These are phyloP conservation scores for Sanguinoderma infundibulare DNA, from an alignment of 1,284 basidiomycete species.

Conservation along the genomic window DNA sequence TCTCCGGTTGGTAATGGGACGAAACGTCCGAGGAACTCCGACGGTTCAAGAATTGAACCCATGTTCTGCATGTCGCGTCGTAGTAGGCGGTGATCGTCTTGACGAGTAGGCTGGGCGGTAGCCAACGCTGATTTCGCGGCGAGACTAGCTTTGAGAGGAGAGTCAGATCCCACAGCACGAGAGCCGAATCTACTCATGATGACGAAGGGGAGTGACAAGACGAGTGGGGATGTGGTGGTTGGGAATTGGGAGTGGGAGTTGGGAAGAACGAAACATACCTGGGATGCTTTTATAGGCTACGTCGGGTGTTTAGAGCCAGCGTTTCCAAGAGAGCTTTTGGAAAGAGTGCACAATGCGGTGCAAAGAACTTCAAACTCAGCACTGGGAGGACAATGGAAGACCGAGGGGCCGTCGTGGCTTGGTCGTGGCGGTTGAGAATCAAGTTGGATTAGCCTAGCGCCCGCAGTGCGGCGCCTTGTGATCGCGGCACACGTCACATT, in stretches of 20 bases:
- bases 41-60: background rate
- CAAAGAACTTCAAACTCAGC: no score
- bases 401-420: no score
- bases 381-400: no score
- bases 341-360: slow-evolving; percentile 7
- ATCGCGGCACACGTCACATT: no score
- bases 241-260: background rate
- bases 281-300: background rate
- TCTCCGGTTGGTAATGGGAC: background rate
- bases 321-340: background rate
- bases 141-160: background rate
- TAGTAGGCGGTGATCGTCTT: background rate
- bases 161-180: background rate
- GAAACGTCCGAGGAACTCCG: background rate
- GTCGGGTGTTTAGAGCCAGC: no score
- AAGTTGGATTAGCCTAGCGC: no score
- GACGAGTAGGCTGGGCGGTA: background rate
- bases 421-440: no score
- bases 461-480: no score
- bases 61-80: slow-evolving; percentile 3
- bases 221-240: background rate
- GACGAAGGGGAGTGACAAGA: background rate
- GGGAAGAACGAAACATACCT: background rate
- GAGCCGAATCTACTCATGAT: background rate
- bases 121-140: background rate